A percentile compares a stretch with the other conserved stretches of the same genome.
Evolutionary conservation across 352 stramenopile genomes (phyloP).

Genomic region (Halophytophthora polymorphica): DNA sequence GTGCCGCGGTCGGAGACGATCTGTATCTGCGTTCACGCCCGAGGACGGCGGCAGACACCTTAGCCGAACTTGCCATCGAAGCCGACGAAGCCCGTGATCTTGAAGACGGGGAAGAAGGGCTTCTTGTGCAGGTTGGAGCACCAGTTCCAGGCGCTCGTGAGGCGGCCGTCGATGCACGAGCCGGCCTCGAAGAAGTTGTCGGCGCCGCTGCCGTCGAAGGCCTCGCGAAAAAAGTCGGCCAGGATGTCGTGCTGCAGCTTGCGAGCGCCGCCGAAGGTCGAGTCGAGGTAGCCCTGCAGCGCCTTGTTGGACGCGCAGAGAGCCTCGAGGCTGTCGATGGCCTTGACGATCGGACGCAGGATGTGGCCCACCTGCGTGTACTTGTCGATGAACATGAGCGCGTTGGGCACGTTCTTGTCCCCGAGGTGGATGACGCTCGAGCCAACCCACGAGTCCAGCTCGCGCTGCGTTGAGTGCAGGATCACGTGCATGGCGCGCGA

Average conservation of each 20-base stretch:
- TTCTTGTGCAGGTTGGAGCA: constrained; percentile 94
- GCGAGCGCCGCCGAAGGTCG: constrained; percentile 83
- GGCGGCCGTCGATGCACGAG: constrained; percentile 94
- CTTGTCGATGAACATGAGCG: constrained; percentile 98
- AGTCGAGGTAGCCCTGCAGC: constrained; percentile 59
- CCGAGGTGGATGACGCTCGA: constrained; percentile 96
- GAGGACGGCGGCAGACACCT: constrained; percentile 2
- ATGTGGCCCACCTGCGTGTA: constrained; percentile 94
- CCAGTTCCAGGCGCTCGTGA: constrained; percentile 98
- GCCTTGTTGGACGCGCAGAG: constrained; percentile 48
- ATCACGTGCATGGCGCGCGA: constrained; percentile 95
- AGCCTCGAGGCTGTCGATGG: constrained; percentile 66
- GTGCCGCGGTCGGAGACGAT: too few relatives aligned
- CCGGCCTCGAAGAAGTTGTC: constrained; percentile 96
- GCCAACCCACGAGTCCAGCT: constrained; percentile 87
- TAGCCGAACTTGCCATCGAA: constrained; percentile 96
- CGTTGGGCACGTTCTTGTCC: constrained; percentile 98
- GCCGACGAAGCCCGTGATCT: constrained; percentile 94
- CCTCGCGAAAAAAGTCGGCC: constrained; percentile 94
- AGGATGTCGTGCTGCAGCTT: constrained; percentile 90
- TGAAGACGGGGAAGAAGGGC: constrained; percentile 95
- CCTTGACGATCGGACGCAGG: constrained; percentile 86
- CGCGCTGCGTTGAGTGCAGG: constrained; percentile 77
- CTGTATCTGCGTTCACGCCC: neutral
- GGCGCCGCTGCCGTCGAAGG: constrained; percentile 93